Percentiles rank a stretch among this genome's conserved stretches.
These are phyloP conservation scores for Podila epigama DNA, from an alignment of 192 early-diverging fungal genomes.

Conservation along the genomic window DNA sequence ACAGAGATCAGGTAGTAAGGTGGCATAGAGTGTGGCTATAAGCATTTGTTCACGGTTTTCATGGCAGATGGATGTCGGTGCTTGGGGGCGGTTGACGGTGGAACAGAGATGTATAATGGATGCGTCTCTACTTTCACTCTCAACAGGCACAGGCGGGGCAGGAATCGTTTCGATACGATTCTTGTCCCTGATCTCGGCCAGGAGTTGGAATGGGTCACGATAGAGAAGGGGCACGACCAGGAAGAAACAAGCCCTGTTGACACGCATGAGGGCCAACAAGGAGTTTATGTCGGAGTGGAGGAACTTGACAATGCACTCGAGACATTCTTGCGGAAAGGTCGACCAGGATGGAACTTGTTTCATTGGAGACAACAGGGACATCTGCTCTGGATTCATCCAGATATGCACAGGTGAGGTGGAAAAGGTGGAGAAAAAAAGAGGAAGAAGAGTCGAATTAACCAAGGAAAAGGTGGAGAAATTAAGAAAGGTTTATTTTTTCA, in stretches of 20 bases:
- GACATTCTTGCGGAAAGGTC: background rate
- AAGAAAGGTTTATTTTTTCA: no score
- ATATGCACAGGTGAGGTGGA: no score
- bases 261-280: background rate
- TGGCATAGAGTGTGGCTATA: background rate
- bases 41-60: background rate
- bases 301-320: background rate
- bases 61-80: background rate
- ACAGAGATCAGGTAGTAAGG: background rate
- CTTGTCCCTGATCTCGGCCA: background rate
- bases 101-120: no score
- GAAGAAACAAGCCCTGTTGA: slow-evolving; percentile 4
- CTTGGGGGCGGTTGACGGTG: no score
- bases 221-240: slow-evolving; percentile 1
- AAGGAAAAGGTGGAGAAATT: background rate
- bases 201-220: background rate
- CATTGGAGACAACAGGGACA: background rate
- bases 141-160: no score
- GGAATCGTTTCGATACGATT: background rate
- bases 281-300: background rate
- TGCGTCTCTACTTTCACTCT: no score
- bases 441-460: background rate
- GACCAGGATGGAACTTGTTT: background rate
- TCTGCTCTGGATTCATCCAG: background rate
- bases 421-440: background rate